phyloP scores from a whole-genome alignment of 1,139 yeast genomes.

The Yamadazyma sp. region DNA sequence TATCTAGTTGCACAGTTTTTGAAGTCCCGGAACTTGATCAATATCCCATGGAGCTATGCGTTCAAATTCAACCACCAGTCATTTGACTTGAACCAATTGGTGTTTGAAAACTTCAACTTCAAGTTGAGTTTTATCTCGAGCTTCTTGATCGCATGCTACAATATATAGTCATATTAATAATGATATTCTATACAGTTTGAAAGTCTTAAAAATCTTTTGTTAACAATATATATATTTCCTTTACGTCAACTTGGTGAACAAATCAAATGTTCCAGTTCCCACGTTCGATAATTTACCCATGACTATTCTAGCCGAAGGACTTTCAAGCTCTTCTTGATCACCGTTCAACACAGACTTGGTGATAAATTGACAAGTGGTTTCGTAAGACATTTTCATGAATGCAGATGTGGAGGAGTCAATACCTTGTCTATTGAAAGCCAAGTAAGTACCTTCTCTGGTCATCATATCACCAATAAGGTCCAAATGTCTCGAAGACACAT shows the following conservation, averaged over 20 bases:
- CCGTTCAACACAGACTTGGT: constrained; percentile 95
- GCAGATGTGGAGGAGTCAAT: constrained; percentile 94
- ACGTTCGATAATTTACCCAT: constrained; percentile 88
- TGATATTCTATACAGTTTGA: background rate
- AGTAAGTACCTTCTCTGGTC: constrained; percentile 97
- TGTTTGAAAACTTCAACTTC: constrained; percentile 65
- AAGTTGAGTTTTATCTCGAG: constrained; percentile 59
- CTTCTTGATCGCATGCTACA: constrained; percentile 64
- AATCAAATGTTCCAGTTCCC: constrained; percentile 96
- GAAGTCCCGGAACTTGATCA: constrained; percentile 55
- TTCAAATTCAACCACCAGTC: constrained; percentile 46
- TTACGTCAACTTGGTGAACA: constrained; percentile 51
- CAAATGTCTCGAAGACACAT: constrained; percentile 90
- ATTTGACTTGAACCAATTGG: constrained; percentile 51
- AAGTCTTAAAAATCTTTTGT: background rate
- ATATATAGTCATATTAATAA: constrained; percentile 44
- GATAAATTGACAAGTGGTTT: constrained; percentile 95
- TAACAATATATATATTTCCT: background rate
- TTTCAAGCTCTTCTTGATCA: constrained; percentile 82
- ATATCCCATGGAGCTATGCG: constrained; percentile 48
- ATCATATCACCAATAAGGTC: constrained; percentile 98
- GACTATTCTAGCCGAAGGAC: constrained; percentile 95
- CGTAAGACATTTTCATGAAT: constrained; percentile 98
- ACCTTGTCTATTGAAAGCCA: constrained; percentile 98
- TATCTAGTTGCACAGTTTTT: constrained; percentile 59